A percentile compares a stretch with the other conserved stretches of the same genome.
These are phyloP conservation scores for Micromonas commoda DNA, from an alignment of 139 green algal species.

Conservation along the genomic window DNA sequence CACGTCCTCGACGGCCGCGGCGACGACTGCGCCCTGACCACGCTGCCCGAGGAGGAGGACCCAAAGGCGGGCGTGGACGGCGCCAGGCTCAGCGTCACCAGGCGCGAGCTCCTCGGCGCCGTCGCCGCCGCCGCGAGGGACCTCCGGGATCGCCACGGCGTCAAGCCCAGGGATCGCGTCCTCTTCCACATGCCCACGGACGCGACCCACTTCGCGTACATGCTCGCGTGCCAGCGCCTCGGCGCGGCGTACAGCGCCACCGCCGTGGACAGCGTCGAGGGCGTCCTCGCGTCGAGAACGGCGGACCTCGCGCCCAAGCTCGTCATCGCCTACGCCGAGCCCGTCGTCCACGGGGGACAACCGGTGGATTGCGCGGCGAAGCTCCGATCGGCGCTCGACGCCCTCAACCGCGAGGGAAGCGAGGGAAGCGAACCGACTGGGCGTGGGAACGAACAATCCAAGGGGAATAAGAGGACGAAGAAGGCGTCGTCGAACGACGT, in stretches of 20 bases:
- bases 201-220: slow-evolving; percentile 65
- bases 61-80: too few relatives aligned
- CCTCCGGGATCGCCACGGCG: slow-evolving; percentile 54
- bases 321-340: not conserved
- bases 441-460: too few relatives aligned
- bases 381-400: slow-evolving; percentile 23
- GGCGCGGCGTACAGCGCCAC: slow-evolving; percentile 75
- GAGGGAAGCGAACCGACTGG: too few relatives aligned
- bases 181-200: slow-evolving; percentile 96
- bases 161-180: slow-evolving; percentile 78
- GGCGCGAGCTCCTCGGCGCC: slow-evolving; percentile 48
- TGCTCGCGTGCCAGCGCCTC: slow-evolving; percentile 85
- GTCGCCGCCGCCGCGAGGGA: slow-evolving; percentile 75
- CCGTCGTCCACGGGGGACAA: not conserved
- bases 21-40: slow-evolving; percentile 52
- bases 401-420: too few relatives aligned
- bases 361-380: slow-evolving; percentile 27
- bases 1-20: slow-evolving; percentile 55
- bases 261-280: not conserved
- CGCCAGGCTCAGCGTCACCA: slow-evolving; percentile 44
- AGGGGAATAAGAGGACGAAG: too few relatives aligned
- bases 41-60: slow-evolving; percentile 77
- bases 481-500: too few relatives aligned
- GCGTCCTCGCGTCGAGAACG: not conserved
- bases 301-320: not conserved